Percentiles rank a stretch among this genome's conserved stretches.
phyloP scores from a whole-genome alignment of 257 asterid genomes.

The Thymus mandschuricus region DNA sequence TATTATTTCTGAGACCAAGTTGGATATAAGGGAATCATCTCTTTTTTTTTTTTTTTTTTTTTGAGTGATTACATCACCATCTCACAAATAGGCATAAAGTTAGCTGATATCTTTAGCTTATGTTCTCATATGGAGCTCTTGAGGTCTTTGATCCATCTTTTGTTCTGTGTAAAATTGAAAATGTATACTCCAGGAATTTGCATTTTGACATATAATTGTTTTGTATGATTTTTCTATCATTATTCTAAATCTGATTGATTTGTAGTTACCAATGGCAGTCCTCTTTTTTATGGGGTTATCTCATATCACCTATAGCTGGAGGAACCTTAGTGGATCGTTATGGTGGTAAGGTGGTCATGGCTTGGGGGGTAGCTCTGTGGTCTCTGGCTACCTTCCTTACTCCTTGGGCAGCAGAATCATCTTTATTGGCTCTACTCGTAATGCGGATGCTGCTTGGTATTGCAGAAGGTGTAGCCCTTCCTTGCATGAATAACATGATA shows the following conservation, averaged over 20 bases:
- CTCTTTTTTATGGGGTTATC: slow-evolving; percentile 99
- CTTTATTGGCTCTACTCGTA: slow-evolving; percentile 63
- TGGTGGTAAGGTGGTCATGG: slow-evolving; percentile 98
- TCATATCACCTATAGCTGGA: slow-evolving; percentile 96
- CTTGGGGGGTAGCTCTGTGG: slow-evolving; percentile 98
- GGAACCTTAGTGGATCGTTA: slow-evolving; percentile 84
- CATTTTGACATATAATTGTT: background rate
- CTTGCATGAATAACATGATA: slow-evolving; percentile 99
- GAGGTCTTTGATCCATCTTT: slow-evolving; percentile 11
- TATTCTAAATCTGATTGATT: slow-evolving; percentile 44
- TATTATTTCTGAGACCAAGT: background rate
- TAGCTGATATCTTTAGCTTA: slow-evolving; percentile 8
- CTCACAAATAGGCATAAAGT: background rate
- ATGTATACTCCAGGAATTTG: background rate
- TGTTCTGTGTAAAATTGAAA: slow-evolving; percentile 1
- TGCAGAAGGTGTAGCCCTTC: slow-evolving; percentile 99
- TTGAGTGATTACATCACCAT: slow-evolving; percentile 2
- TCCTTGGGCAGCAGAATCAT: slow-evolving; percentile 93
- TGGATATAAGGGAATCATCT: background rate
- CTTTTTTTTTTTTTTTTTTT: background rate
- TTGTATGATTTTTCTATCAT: slow-evolving; percentile 25
- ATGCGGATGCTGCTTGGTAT: slow-evolving; percentile 91
- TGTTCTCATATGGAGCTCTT: slow-evolving; percentile 13
- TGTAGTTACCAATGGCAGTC: slow-evolving; percentile 83
- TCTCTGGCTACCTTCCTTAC: slow-evolving; percentile 94